phyloP scores from a whole-genome alignment of 371 early-diverging fungal genomes.

The Saksenaea oblongispora region DNA sequence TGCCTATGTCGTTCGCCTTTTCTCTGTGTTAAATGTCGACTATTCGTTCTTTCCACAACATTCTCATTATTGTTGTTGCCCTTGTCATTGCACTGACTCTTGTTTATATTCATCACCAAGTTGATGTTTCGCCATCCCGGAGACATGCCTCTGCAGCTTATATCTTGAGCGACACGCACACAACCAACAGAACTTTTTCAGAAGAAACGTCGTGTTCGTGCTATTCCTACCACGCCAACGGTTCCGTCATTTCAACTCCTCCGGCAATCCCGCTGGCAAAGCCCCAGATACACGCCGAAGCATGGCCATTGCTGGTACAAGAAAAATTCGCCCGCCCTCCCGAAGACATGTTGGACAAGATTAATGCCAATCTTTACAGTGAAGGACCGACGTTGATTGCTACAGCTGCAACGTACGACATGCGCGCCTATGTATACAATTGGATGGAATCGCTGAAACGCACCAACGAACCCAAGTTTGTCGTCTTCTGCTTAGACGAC shows the following conservation, averaged over 20 bases:
- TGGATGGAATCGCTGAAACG: constrained; percentile 31
- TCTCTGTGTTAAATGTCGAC: background rate
- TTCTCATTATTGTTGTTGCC: background rate
- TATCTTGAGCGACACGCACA: background rate
- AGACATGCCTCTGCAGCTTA: background rate
- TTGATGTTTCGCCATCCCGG: background rate
- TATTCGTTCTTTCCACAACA: background rate
- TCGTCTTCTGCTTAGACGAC: constrained; percentile 30
- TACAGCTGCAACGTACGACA: constrained; percentile 25
- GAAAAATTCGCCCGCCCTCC: background rate
- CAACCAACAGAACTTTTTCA: background rate
- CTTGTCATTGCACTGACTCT: background rate
- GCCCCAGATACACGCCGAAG: background rate
- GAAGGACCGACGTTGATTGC: constrained; percentile 13
- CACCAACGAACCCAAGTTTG: constrained; percentile 22
- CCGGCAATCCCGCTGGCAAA: background rate
- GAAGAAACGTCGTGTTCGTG: background rate
- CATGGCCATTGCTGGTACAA: background rate
- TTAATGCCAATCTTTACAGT: constrained; percentile 15
- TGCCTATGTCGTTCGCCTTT: background rate
- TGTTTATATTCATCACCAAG: background rate
- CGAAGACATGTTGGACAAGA: constrained; percentile 13
- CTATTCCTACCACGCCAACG: background rate
- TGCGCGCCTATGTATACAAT: constrained; percentile 28
- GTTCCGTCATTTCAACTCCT: background rate